Conservation (phyloP, 1,284 basidiomycete genomes). For the Cutaneotrichosporon cutaneum region DNA sequence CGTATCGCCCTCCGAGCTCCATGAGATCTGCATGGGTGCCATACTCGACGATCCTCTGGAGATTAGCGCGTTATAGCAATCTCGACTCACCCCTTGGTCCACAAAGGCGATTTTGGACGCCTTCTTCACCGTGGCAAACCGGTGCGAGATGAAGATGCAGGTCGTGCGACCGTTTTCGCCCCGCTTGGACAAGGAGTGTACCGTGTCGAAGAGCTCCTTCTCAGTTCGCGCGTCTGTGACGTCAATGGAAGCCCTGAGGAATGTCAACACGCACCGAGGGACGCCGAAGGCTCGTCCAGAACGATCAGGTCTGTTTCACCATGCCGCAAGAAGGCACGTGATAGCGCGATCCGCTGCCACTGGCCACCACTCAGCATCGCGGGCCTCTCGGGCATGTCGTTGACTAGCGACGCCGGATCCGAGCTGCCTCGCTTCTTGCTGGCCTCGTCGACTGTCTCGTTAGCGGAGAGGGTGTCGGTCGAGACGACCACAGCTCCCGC, state of each 20-base stretch:
- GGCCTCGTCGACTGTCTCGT: neutral
- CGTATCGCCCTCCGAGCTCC: slow-evolving; percentile 31
- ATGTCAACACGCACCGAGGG: slow-evolving; percentile 44
- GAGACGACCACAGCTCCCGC: no score
- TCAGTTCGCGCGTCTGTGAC: slow-evolving; percentile 67
- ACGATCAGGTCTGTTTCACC: slow-evolving; percentile 58
- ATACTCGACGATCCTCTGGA: slow-evolving; percentile 65
- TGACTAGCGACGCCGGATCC: neutral
- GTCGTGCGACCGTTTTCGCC: slow-evolving; percentile 56
- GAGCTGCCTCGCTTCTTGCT: neutral
- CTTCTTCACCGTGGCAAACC: slow-evolving; percentile 55
- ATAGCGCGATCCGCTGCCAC: slow-evolving; percentile 82
- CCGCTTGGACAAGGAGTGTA: slow-evolving; percentile 29
- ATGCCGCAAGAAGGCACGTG: slow-evolving; percentile 73
- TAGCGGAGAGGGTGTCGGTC: no score
- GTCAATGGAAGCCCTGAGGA: neutral
- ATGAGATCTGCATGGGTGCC: slow-evolving; percentile 75
- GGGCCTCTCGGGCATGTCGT: neutral
- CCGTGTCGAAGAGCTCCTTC: slow-evolving; percentile 64
- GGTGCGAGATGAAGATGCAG: slow-evolving; percentile 78
- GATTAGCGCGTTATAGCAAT: neutral
- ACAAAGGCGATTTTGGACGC: slow-evolving; percentile 59
- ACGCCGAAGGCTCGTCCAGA: slow-evolving; percentile 60
- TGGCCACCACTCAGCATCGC: slow-evolving; percentile 45
- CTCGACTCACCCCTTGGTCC: slow-evolving; percentile 14